These are phyloP conservation scores for Multifurca ochricompacta DNA, from an alignment of 768 basidiomycete species.

Conservation along the genomic window DNA sequence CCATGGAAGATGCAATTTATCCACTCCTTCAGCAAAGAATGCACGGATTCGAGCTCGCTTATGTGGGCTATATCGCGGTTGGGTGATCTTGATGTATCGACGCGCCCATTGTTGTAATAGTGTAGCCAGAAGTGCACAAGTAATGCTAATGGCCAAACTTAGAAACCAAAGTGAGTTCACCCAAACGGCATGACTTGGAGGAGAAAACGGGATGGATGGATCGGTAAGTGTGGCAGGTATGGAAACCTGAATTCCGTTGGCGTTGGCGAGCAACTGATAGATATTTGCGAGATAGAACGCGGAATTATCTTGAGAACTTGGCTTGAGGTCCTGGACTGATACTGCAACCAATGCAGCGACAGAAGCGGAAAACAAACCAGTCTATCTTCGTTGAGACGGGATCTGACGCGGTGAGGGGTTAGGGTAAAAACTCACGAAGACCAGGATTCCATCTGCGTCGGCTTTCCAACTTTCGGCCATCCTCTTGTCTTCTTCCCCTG, in stretches of 20 bases:
- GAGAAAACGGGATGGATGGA: not conserved
- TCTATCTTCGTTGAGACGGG: not conserved
- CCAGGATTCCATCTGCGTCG: too few species aligned
- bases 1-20: not conserved
- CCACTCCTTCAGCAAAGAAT: slow-evolving; percentile 3
- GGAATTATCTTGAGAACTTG: not conserved
- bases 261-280: not conserved
- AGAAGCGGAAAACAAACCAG: slow-evolving; percentile 7
- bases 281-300: not conserved
- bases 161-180: slow-evolving; percentile 14
- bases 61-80: not conserved
- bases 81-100: not conserved
- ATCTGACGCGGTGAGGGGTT: too few species aligned
- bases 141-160: slow-evolving; percentile 4
- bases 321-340: not conserved
- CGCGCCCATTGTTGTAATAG: slow-evolving; percentile 9
- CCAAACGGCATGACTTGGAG: not conserved
- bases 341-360: not conserved
- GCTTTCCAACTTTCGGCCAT: not conserved
- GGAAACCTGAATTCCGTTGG: not conserved
- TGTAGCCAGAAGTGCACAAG: slow-evolving; percentile 9
- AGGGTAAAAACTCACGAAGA: too few species aligned
- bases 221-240: not conserved
- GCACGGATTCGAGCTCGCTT: not conserved
- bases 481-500: not conserved